phyloP scores from a whole-genome alignment of 345 rosid genomes.

The Syzygium aqueum region DNA sequence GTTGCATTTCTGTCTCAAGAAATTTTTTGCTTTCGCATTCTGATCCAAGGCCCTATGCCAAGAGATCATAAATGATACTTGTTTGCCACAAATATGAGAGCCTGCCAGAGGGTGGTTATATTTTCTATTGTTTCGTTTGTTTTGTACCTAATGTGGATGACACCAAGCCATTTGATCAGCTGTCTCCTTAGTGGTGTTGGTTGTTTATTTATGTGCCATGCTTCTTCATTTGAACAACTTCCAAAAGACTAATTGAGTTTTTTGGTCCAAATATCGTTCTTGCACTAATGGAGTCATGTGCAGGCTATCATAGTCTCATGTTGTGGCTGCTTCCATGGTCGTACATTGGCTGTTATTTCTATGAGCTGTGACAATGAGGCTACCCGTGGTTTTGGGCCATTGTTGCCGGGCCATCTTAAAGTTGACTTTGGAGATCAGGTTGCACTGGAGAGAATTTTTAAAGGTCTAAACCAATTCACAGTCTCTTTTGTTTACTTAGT shows the following conservation, averaged over 20 bases:
- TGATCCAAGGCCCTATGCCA: not conserved
- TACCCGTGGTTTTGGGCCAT: slow-evolving; percentile 87
- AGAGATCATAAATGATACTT: not conserved
- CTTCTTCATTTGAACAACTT: not conserved
- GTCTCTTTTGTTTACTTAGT: not conserved
- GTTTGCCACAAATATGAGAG: not conserved
- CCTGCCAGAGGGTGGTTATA: not conserved
- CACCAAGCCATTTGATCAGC: not conserved
- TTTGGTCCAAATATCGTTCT: not conserved
- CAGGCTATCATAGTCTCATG: slow-evolving; percentile 94
- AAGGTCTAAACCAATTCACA: slow-evolving; percentile 32
- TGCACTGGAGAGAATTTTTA: slow-evolving; percentile 65
- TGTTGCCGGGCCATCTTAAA: slow-evolving; percentile 81
- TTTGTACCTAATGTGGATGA: not conserved
- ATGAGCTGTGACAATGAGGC: slow-evolving; percentile 99
- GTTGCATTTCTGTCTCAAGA: not conserved
- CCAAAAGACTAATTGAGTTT: not conserved
- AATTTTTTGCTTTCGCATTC: not conserved
- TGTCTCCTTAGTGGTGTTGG: not conserved
- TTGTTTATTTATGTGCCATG: not conserved
- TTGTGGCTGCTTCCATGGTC: slow-evolving; percentile 98
- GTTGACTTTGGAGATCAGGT: slow-evolving; percentile 85
- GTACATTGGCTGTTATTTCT: slow-evolving; percentile 84
- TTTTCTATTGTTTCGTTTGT: not conserved
- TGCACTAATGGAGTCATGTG: not conserved